Conservation (phyloP, 2,329 filamentous ascomycete species). For the Gnomoniopsis smithogilvyi region DNA sequence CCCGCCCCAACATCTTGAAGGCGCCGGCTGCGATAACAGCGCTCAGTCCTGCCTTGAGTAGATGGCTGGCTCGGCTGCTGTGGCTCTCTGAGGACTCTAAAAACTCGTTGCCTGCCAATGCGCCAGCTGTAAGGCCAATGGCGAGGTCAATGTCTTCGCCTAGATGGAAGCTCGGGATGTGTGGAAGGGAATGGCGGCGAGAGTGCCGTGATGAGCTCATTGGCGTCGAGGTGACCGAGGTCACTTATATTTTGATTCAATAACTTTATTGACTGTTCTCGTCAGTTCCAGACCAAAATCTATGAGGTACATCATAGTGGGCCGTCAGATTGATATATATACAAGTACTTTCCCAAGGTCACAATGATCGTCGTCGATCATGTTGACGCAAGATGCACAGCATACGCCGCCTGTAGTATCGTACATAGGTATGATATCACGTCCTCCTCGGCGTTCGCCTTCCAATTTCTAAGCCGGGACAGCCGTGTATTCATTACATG, state of each 20-base stretch:
- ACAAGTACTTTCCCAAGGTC: too few species aligned
- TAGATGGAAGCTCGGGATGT: slow-evolving; percentile 6
- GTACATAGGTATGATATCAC: too few species aligned
- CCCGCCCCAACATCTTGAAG: slow-evolving; percentile 20
- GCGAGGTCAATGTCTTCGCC: slow-evolving; percentile 21
- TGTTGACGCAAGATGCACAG: too few species aligned
- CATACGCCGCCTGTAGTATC: too few species aligned
- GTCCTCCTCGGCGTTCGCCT: not conserved
- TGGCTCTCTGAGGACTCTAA: slow-evolving; percentile 14
- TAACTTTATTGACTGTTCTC: not conserved
- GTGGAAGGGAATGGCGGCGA: not conserved
- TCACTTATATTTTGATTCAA: not conserved
- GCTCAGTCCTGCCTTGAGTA: slow-evolving; percentile 20
- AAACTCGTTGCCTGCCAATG: slow-evolving; percentile 21
- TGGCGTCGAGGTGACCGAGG: not conserved
- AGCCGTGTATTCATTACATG: not conserved
- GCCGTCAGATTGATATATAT: too few species aligned
- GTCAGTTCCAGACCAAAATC: not conserved
- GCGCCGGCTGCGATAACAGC: slow-evolving; percentile 19
- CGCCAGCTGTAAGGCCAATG: slow-evolving; percentile 20
- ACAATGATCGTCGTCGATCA: too few species aligned
- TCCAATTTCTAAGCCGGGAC: not conserved
- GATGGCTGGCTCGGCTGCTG: slow-evolving; percentile 18
- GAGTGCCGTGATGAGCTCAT: not conserved
- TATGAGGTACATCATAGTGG: too few species aligned